phyloP scores from a whole-genome alignment of 257 asterid species.

The Solanum chiquidenum region DNA sequence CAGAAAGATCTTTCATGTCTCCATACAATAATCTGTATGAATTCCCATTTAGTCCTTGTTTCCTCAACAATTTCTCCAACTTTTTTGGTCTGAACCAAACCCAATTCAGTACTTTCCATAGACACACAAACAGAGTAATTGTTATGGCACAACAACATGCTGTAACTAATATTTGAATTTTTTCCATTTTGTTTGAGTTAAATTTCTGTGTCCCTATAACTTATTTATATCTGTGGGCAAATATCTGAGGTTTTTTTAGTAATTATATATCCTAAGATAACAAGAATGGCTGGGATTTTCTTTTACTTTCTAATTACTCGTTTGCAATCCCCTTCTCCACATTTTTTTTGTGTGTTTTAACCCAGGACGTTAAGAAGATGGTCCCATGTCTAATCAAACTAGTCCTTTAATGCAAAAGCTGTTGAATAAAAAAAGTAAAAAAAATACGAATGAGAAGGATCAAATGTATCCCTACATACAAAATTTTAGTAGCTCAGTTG shows the following conservation, averaged over 20 bases:
- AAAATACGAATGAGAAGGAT: too few relatives aligned
- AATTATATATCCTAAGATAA: too few relatives aligned
- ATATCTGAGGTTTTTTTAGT: not conserved
- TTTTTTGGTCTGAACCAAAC: slow-evolving; percentile 7
- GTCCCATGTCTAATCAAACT: not conserved
- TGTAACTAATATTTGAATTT: not conserved
- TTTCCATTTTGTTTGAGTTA: not conserved
- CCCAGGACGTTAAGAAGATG: not conserved
- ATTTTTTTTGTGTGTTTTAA: not conserved
- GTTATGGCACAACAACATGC: not conserved
- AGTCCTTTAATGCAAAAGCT: not conserved
- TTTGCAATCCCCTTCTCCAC: not conserved
- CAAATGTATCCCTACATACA: too few relatives aligned
- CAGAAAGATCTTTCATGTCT: not conserved
- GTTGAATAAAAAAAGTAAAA: too few relatives aligned
- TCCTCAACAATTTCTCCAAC: not conserved
- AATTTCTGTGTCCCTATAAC: not conserved
- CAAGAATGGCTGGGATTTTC: not conserved
- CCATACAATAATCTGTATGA: slow-evolving; percentile 15
- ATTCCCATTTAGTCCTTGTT: slow-evolving; percentile 27
- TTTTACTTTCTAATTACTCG: not conserved
- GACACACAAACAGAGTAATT: not conserved
- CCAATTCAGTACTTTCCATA: slow-evolving; percentile 4
- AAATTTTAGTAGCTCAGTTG: too few relatives aligned
- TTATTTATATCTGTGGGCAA: not conserved